These are phyloP conservation scores for Pulchroboletus neoregius DNA, from an alignment of 1,284 basidiomycete species.

Conservation along the genomic window DNA sequence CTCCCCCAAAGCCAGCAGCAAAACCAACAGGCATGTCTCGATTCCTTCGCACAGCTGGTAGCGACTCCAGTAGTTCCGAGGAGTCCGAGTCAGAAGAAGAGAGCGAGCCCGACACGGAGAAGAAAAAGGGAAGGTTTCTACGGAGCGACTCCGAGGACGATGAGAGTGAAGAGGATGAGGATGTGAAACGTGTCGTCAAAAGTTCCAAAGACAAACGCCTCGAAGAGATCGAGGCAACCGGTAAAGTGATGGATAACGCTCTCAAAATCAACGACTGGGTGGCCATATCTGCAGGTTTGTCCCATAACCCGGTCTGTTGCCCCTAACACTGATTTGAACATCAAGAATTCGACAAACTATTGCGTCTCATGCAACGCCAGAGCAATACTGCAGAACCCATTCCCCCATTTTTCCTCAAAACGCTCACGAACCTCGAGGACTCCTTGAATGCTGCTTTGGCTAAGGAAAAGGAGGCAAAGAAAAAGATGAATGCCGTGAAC, in stretches of 20 bases:
- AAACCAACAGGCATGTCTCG: slow-evolving; percentile 68
- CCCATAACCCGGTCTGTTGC: not conserved
- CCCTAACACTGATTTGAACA: slow-evolving; percentile 10
- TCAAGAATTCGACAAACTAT: slow-evolving; percentile 93
- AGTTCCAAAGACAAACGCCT: slow-evolving; percentile 85
- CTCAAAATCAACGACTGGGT: slow-evolving; percentile 98
- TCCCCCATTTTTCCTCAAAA: slow-evolving; percentile 83
- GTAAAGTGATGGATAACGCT: slow-evolving; percentile 91
- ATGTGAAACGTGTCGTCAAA: slow-evolving; percentile 69
- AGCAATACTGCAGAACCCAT: slow-evolving; percentile 84
- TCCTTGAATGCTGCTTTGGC: slow-evolving; percentile 72
- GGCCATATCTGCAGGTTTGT: slow-evolving; percentile 78
- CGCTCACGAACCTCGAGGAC: slow-evolving; percentile 73
- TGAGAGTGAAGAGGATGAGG: slow-evolving; percentile 69
- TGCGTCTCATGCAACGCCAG: slow-evolving; percentile 87
- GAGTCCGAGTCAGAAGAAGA: slow-evolving; percentile 48
- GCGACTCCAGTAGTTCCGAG: slow-evolving; percentile 40
- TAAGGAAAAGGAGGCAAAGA: slow-evolving; percentile 88
- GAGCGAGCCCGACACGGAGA: slow-evolving; percentile 40
- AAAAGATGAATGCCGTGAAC: slow-evolving; percentile 96
- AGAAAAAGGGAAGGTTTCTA: slow-evolving; percentile 49
- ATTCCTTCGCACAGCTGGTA: slow-evolving; percentile 59
- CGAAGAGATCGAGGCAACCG: slow-evolving; percentile 86
- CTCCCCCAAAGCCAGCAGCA: slow-evolving; percentile 45
- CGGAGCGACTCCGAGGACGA: slow-evolving; percentile 57